A percentile compares a stretch with the other conserved stretches of the same genome.
Evolutionary conservation across 2,329 filamentous ascomycete genomes (phyloP).

Genomic region (Pseudocercospora fijiensis): DNA sequence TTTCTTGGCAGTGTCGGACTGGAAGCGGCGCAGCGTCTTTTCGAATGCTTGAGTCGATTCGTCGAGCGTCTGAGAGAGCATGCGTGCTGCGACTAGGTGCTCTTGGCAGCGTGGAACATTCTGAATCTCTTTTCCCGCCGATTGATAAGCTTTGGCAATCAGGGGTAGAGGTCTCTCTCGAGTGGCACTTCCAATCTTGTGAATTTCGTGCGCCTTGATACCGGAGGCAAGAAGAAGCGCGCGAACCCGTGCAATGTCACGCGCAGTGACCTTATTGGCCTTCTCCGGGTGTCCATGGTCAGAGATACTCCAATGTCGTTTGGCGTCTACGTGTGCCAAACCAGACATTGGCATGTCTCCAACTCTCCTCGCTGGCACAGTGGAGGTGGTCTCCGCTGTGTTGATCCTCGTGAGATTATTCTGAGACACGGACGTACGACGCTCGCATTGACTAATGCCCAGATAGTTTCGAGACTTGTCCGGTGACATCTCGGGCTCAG

Average conservation of each 20-base stretch:
- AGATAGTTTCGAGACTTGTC: constrained; percentile 11
- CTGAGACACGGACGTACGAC: constrained; percentile 32
- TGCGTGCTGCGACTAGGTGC: constrained; percentile 54
- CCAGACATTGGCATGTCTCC: constrained; percentile 11
- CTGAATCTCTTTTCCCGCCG: constrained; percentile 46
- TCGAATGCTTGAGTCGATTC: constrained; percentile 43
- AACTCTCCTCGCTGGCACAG: constrained; percentile 8
- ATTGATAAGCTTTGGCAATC: constrained; percentile 39
- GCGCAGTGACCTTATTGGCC: constrained; percentile 54
- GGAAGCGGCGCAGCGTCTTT: constrained; percentile 54
- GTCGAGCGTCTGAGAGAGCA: constrained; percentile 51
- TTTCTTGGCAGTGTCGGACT: constrained; percentile 45
- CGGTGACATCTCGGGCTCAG: constrained; percentile 20
- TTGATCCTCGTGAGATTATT: constrained; percentile 34
- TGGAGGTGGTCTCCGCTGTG: constrained; percentile 9
- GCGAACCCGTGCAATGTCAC: constrained; percentile 77
- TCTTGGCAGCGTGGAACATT: constrained; percentile 53
- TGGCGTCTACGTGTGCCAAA: constrained; percentile 19
- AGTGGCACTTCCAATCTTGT: constrained; percentile 59
- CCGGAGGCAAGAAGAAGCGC: constrained; percentile 78
- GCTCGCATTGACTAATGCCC: constrained; percentile 29
- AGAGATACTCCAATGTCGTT: constrained; percentile 60
- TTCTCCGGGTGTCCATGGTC: constrained; percentile 43
- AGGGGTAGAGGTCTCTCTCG: constrained; percentile 38
- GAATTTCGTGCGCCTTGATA: constrained; percentile 84